Conservation (phyloP, 1,139 yeast species). For the Pichia sp. region DNA sequence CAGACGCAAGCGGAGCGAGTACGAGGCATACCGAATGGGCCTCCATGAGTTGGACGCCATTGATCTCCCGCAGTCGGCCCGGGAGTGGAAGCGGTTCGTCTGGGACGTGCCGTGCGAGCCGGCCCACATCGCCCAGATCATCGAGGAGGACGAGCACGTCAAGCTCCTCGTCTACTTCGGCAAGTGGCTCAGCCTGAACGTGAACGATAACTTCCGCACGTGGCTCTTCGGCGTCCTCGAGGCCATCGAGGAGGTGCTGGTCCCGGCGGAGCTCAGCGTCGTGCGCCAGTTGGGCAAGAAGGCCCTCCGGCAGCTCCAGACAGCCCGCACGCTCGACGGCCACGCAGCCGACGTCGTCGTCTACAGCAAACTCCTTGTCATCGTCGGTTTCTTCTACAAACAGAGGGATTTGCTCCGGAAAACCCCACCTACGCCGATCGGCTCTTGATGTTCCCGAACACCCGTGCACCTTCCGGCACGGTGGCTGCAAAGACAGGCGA, state of each 20-base stretch:
- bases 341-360: background rate
- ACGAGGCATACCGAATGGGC: constrained; percentile 19
- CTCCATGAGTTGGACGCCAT: constrained; percentile 28
- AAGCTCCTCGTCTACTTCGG: constrained; percentile 30
- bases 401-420: constrained; percentile 9
- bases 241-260: constrained; percentile 36
- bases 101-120: constrained; percentile 28
- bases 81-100: constrained; percentile 31
- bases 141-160: constrained; percentile 27
- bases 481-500: constrained; percentile 3
- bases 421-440: background rate
- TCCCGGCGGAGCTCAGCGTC: constrained; percentile 36
- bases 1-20: constrained; percentile 15
- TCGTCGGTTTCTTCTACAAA: constrained; percentile 11
- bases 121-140: constrained; percentile 25
- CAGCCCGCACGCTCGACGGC: background rate
- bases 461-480: constrained; percentile 1
- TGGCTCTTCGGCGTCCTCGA: constrained; percentile 41
- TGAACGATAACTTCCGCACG: constrained; percentile 23
- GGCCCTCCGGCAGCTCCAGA: constrained; percentile 27
- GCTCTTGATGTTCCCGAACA: background rate
- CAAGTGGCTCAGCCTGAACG: constrained; percentile 30
- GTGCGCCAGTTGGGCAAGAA: constrained; percentile 40
- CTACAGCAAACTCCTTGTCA: constrained; percentile 3
- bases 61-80: constrained; percentile 29